These are phyloP conservation scores for Lolium multiflorum DNA, from an alignment of 176 grass and related monocot genomes.

Conservation along the genomic window DNA sequence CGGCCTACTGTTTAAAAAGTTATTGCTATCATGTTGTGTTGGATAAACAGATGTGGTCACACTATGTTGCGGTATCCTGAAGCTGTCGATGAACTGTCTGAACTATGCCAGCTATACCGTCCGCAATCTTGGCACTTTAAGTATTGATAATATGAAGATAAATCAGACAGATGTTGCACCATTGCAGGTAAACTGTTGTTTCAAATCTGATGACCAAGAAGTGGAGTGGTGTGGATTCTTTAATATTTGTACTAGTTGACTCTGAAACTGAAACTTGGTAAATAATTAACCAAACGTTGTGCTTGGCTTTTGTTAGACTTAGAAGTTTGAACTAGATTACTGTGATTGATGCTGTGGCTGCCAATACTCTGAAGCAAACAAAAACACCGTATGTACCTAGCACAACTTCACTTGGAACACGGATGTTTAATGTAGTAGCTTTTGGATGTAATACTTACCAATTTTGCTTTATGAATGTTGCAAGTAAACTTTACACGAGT, in stretches of 20 bases:
- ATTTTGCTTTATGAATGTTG: background rate
- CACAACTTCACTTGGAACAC: background rate
- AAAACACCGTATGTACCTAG: background rate
- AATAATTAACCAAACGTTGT: background rate
- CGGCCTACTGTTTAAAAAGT: no score
- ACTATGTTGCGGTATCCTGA: no score
- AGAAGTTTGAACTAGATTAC: background rate
- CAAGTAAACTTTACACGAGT: background rate
- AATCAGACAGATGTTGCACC: background rate
- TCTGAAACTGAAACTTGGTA: background rate
- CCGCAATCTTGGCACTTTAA: background rate
- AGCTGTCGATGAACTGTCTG: background rate
- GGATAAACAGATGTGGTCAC: no score
- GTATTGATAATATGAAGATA: background rate
- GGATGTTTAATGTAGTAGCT: background rate
- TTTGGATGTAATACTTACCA: slow-evolving; percentile 13
- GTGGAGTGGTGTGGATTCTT: background rate
- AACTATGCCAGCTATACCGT: background rate
- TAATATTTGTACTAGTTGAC: background rate
- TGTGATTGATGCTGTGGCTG: background rate
- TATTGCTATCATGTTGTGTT: no score
- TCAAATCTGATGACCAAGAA: background rate
- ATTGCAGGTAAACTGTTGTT: background rate
- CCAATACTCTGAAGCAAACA: background rate
- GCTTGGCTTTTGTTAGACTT: background rate